Conservation (phyloP, 352 stramenopile genomes). For the Thalassiosira mediterranea region DNA sequence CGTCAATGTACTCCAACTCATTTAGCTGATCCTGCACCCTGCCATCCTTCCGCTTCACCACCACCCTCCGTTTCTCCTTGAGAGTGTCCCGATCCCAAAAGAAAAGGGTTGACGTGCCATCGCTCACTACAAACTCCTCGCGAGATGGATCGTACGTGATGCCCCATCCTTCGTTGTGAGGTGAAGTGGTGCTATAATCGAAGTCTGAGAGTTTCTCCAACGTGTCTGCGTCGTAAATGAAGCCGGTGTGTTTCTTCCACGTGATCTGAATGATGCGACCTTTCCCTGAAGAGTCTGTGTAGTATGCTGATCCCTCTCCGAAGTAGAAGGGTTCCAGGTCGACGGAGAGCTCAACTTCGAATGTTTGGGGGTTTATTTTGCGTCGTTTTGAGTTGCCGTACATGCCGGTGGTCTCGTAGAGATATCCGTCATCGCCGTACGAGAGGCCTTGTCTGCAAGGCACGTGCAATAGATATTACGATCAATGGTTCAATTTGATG, state of each 20-base stretch:
- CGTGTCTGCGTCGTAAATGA: constrained; percentile 86
- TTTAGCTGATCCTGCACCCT: constrained; percentile 86
- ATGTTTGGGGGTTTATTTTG: constrained; percentile 88
- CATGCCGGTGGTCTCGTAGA: constrained; percentile 93
- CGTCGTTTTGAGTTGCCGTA: constrained; percentile 89
- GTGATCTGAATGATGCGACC: constrained; percentile 90
- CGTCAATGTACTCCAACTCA: constrained; percentile 91
- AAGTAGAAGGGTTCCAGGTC: constrained; percentile 85
- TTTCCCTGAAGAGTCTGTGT: constrained; percentile 56
- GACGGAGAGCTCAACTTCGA: constrained; percentile 84
- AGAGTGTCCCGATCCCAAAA: constrained; percentile 91
- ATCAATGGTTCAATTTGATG: no score
- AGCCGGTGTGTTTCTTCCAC: constrained; percentile 88
- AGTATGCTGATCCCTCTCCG: constrained; percentile 90
- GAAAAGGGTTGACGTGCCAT: constrained; percentile 89
- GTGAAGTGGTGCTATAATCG: constrained; percentile 83
- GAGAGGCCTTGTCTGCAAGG: constrained; percentile 71
- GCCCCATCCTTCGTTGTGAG: constrained; percentile 90
- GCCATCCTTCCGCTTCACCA: constrained; percentile 59
- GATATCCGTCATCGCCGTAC: constrained; percentile 78
- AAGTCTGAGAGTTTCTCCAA: constrained; percentile 84
- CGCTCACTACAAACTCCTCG: constrained; percentile 86
- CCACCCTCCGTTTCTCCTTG: constrained; percentile 81
- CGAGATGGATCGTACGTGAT: constrained; percentile 87
- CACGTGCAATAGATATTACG: no score